Evolutionary conservation across 805 yeast species (phyloP).

Genomic region (Ogataea ramenticola): DNA sequence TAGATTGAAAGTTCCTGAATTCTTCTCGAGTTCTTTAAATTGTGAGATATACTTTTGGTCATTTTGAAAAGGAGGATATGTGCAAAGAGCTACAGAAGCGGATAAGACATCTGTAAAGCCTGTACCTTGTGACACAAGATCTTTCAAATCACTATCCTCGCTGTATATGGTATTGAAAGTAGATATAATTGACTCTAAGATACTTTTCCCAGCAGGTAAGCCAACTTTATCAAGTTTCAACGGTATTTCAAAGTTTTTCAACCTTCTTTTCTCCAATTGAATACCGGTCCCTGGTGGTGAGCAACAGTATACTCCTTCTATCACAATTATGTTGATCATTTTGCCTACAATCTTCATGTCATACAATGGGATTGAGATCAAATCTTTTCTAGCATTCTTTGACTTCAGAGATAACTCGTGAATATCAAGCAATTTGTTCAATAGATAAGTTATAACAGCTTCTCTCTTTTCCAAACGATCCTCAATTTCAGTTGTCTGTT

Average conservation of each 20-base stretch:
- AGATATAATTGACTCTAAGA: slow-evolving; percentile 20
- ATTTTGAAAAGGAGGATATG: slow-evolving; percentile 15
- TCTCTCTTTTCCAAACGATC: slow-evolving; percentile 9
- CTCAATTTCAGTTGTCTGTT: neutral
- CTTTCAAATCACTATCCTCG: slow-evolving; percentile 40
- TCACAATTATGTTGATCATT: slow-evolving; percentile 54
- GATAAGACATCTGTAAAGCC: slow-evolving; percentile 57
- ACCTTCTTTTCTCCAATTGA: slow-evolving; percentile 52
- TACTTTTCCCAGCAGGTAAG: slow-evolving; percentile 7
- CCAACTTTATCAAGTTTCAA: slow-evolving; percentile 16
- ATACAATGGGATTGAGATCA: slow-evolving; percentile 68
- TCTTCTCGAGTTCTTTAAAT: slow-evolving; percentile 27
- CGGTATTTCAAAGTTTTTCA: slow-evolving; percentile 37
- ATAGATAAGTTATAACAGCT: slow-evolving; percentile 27
- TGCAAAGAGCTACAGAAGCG: slow-evolving; percentile 35
- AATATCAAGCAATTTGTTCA: slow-evolving; percentile 30
- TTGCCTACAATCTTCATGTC: slow-evolving; percentile 73
- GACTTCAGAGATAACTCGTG: slow-evolving; percentile 29
- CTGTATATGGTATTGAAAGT: slow-evolving; percentile 29
- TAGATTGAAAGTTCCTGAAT: slow-evolving; percentile 63
- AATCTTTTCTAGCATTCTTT: slow-evolving; percentile 23
- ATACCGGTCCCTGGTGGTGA: slow-evolving; percentile 52
- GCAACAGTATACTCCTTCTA: slow-evolving; percentile 66
- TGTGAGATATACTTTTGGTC: slow-evolving; percentile 1
- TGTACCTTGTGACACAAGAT: slow-evolving; percentile 53